Conservation (phyloP, 768 basidiomycete genomes). For the Cystobasidium ongulense region DNA sequence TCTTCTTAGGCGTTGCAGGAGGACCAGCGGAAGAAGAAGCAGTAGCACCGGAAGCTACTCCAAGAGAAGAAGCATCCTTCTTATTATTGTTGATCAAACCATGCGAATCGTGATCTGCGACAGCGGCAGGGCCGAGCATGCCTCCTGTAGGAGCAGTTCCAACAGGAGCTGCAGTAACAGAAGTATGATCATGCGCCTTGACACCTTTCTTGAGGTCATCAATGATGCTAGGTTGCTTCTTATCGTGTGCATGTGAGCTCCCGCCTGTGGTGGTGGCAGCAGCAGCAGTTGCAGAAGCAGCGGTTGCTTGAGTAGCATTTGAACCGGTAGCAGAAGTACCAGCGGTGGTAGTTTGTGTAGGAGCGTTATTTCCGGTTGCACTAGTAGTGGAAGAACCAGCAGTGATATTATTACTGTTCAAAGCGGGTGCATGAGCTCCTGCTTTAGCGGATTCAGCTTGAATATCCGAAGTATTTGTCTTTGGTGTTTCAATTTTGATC, state of each 20-base stretch:
- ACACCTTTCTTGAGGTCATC: not conserved
- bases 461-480: not conserved
- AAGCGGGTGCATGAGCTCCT: not conserved
- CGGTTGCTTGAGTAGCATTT: not conserved
- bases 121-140: not conserved
- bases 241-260: not conserved
- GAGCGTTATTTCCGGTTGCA: not conserved
- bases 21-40: not conserved
- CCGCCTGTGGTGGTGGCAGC: not conserved
- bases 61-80: not conserved
- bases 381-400: not conserved
- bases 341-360: not conserved
- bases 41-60: not conserved
- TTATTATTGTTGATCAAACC: not conserved
- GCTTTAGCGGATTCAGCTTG: not conserved
- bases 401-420: not conserved
- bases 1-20: constrained; percentile 28
- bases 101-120: not conserved
- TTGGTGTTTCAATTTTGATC: not conserved
- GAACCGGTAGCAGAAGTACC: not conserved
- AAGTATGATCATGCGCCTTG: not conserved
- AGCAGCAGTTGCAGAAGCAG: not conserved
- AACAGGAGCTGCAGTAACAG: not conserved
- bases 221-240: not conserved
- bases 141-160: not conserved